These are phyloP conservation scores for Aspergillus texensis DNA, from an alignment of 2,329 filamentous ascomycete genomes.

Conservation along the genomic window DNA sequence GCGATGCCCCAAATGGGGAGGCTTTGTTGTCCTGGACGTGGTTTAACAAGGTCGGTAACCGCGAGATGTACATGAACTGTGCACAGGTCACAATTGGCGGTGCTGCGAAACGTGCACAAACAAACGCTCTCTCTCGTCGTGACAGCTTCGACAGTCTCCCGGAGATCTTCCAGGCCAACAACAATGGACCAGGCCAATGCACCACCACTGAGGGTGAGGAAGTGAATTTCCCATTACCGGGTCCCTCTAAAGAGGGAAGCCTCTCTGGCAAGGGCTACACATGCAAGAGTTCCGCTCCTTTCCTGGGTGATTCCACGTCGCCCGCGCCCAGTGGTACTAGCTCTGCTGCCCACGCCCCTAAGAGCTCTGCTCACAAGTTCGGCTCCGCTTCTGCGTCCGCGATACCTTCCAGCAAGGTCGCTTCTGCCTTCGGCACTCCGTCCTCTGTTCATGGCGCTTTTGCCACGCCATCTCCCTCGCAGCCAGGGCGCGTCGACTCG, in stretches of 20 bases:
- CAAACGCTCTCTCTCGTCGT: constrained; percentile 13
- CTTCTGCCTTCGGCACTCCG: constrained; percentile 18
- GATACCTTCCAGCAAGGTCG: constrained; percentile 11
- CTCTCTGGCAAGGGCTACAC: constrained; percentile 40
- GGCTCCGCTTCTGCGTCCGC: constrained; percentile 11
- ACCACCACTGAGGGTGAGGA: constrained; percentile 60
- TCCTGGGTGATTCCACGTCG: constrained; percentile 25
- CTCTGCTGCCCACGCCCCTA: neutral
- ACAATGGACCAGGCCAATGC: constrained; percentile 58
- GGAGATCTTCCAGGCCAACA: constrained; percentile 71
- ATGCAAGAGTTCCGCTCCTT: constrained; percentile 34
- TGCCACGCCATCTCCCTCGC: neutral
- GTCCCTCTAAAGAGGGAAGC: constrained; percentile 52
- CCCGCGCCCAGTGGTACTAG: constrained; percentile 6
- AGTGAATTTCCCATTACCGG: constrained; percentile 68
- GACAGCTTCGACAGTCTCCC: constrained; percentile 60
- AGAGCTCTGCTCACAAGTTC: neutral
- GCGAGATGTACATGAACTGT: constrained; percentile 89
- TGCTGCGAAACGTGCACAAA: constrained; percentile 6
- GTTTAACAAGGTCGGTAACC: constrained; percentile 76
- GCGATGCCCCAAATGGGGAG: constrained; percentile 60
- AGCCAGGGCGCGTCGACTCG: neutral
- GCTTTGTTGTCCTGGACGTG: constrained; percentile 76
- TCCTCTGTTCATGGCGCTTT: neutral
- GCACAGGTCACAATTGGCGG: constrained; percentile 65